Percentiles rank a stretch among this genome's conserved stretches.
Evolutionary conservation across 2,329 filamentous ascomycete species (phyloP).

Genomic region (Curvularia verruculosa): DNA sequence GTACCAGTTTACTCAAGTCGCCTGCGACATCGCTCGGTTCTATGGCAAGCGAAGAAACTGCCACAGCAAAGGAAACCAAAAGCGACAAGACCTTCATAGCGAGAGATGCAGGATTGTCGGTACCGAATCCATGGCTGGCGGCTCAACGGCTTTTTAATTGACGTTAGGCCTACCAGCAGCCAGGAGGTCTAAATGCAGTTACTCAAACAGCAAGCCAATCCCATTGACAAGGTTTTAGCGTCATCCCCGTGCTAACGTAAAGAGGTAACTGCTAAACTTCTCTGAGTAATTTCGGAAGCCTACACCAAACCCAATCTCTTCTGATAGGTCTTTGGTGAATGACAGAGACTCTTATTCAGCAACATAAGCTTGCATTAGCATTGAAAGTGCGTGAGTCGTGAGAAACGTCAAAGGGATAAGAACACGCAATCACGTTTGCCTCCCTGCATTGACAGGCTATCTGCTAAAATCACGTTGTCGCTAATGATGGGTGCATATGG

Average conservation of each 20-base stretch:
- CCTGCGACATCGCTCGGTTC: conserved; percentile 16
- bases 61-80: conserved; percentile 17
- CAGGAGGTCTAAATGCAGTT: background rate
- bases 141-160: conserved; percentile 10
- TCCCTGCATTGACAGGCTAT: background rate
- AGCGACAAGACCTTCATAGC: conserved; percentile 23
- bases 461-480: background rate
- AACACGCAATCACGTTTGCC: background rate
- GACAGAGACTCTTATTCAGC: too few relatives aligned
- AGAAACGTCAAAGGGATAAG: too few relatives aligned
- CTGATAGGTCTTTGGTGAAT: too few relatives aligned
- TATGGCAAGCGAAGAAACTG: conserved; percentile 20
- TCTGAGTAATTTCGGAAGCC: too few relatives aligned
- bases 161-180: conserved; percentile 3
- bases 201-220: background rate
- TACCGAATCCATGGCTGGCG: conserved; percentile 8
- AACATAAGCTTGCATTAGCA: too few relatives aligned
- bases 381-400: too few relatives aligned
- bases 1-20: conserved; percentile 23
- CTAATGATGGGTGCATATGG: background rate
- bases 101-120: conserved; percentile 6
- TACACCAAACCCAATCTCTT: too few relatives aligned
- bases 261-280: too few relatives aligned
- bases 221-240: too few relatives aligned
- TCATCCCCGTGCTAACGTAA: too few relatives aligned